Evolutionary conservation across 495 filamentous ascomycete species (phyloP).

Genomic region (Massariosphaeria phaeospora): DNA sequence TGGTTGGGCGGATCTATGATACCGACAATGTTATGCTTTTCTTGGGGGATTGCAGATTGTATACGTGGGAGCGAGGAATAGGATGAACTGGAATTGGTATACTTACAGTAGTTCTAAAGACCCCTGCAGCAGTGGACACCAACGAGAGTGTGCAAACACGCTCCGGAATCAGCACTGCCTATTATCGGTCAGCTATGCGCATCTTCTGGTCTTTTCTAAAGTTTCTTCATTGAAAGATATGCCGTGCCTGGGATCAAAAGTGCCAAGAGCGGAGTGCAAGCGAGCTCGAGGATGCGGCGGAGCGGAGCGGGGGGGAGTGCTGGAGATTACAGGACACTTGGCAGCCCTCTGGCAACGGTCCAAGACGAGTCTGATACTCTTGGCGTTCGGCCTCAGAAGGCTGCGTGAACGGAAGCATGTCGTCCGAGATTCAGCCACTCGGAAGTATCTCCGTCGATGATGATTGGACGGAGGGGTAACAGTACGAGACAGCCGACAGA

Average conservation of each 20-base stretch:
- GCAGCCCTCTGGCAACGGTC: neutral
- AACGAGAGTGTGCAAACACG: constrained; percentile 62
- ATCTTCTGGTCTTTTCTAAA: constrained; percentile 9
- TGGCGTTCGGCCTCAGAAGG: constrained; percentile 19
- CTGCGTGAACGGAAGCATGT: constrained; percentile 3
- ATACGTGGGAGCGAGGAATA: constrained; percentile 34
- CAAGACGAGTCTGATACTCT: constrained; percentile 3
- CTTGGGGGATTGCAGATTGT: neutral
- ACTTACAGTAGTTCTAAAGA: constrained; percentile 57
- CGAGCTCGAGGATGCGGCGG: constrained; percentile 7
- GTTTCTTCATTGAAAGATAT: neutral
- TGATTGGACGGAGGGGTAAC: constrained; percentile 11
- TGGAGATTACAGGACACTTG: constrained; percentile 19
- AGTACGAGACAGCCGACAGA: neutral
- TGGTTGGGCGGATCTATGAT: neutral
- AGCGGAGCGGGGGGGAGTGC: constrained; percentile 1
- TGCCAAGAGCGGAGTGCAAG: constrained; percentile 8
- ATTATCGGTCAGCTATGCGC: too few species aligned
- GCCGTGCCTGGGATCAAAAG: neutral
- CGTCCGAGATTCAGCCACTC: constrained; percentile 7
- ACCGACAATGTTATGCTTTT: neutral
- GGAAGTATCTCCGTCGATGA: constrained; percentile 19
- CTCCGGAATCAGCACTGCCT: constrained; percentile 52
- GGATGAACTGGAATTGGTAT: neutral
- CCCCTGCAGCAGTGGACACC: constrained; percentile 64